A percentile compares a stretch with the other conserved stretches of the same genome.
phyloP scores from a whole-genome alignment of 305 asterid genomes.

The Solanum aculeatissimum region DNA sequence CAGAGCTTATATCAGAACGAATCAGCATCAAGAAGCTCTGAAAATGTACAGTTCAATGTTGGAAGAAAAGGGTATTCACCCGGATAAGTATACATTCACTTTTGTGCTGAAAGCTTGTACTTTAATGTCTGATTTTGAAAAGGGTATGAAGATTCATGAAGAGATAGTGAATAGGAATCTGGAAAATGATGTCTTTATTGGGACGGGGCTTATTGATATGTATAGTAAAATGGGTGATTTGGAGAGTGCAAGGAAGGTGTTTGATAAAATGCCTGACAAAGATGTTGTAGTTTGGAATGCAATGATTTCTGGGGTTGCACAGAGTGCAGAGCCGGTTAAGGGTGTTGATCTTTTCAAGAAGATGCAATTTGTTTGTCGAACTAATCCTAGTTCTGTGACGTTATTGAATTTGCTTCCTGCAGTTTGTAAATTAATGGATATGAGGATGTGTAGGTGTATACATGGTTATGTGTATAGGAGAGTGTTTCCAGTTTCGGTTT shows the following conservation, averaged over 20 bases:
- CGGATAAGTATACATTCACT: slow-evolving; percentile 30
- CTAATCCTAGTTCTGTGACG: slow-evolving; percentile 19
- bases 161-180: slow-evolving; percentile 8
- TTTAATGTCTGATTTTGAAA: neutral
- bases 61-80: neutral
- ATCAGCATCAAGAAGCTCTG: slow-evolving; percentile 13
- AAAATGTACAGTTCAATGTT: slow-evolving; percentile 13
- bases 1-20: slow-evolving; percentile 14
- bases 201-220: slow-evolving; percentile 28
- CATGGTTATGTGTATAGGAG: slow-evolving; percentile 32
- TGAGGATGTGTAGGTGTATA: slow-evolving; percentile 10
- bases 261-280: slow-evolving; percentile 23
- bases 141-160: slow-evolving; percentile 15
- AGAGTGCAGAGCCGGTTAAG: slow-evolving; percentile 8
- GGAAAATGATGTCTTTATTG: slow-evolving; percentile 25
- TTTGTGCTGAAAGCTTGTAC: slow-evolving; percentile 34
- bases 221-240: slow-evolving; percentile 25
- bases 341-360: slow-evolving; percentile 12
- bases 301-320: slow-evolving; percentile 26
- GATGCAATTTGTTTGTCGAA: slow-evolving; percentile 15
- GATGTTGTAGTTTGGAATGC: slow-evolving; percentile 32
- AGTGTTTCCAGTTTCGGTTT: slow-evolving; percentile 17
- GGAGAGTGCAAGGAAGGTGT: slow-evolving; percentile 11
- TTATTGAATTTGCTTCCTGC: slow-evolving; percentile 32
- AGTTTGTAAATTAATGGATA: slow-evolving; percentile 16